A percentile compares a stretch with the other conserved stretches of the same genome.
phyloP scores from a whole-genome alignment of 140 eudicot species.

The Bidens hawaiensis region DNA sequence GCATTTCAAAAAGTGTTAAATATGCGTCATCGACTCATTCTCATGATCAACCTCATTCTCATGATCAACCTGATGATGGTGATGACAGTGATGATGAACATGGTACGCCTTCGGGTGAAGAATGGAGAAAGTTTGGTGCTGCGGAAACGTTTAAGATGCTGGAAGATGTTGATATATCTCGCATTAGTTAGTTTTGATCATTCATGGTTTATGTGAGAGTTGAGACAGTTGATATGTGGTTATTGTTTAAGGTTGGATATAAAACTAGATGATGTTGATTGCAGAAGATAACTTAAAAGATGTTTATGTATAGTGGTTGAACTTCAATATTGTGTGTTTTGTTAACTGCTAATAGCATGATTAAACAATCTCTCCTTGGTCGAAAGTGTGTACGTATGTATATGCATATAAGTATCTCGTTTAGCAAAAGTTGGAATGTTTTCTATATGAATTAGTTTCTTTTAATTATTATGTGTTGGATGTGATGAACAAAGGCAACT shows the following conservation, averaged over 20 bases:
- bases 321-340: background rate
- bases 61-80: slow-evolving; percentile 33
- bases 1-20: slow-evolving; percentile 46
- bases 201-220: background rate
- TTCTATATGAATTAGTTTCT: too few species aligned
- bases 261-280: background rate
- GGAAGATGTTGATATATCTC: slow-evolving; percentile 74
- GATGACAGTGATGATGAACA: slow-evolving; percentile 47
- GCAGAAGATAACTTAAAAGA: background rate
- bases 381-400: too few species aligned
- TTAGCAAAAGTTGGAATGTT: too few species aligned
- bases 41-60: too few species aligned
- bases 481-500: too few species aligned
- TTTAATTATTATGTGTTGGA: too few species aligned
- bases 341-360: too few species aligned
- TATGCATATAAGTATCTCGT: too few species aligned
- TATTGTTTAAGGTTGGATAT: background rate
- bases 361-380: too few species aligned
- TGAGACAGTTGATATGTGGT: background rate
- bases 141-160: slow-evolving; percentile 82
- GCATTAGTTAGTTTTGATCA: slow-evolving; percentile 51
- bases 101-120: slow-evolving; percentile 48
- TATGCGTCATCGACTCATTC: slow-evolving; percentile 34
- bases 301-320: background rate
- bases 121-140: slow-evolving; percentile 82